Conservation (phyloP, 2,329 filamentous ascomycete genomes). For the Diaporthe vaccinii region DNA sequence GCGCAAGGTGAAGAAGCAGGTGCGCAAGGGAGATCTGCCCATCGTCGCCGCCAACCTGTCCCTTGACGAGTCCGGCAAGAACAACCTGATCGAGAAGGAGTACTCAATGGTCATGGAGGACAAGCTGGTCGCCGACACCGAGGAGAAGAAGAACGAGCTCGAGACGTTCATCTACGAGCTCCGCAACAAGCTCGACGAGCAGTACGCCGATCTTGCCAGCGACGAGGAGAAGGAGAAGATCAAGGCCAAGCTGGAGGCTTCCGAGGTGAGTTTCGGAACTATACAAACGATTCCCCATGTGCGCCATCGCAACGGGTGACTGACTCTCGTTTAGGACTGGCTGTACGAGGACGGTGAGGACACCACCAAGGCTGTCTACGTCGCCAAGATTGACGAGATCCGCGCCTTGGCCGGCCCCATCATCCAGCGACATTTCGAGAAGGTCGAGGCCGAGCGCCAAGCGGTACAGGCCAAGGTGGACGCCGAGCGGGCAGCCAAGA, state of each 20-base stretch:
- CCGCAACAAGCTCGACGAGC: constrained; percentile 92
- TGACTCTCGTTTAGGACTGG: constrained; percentile 80
- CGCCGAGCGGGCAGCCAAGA: constrained; percentile 83
- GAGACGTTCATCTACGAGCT: constrained; percentile 98
- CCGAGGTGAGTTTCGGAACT: constrained; percentile 77
- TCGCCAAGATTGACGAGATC: constrained; percentile 96
- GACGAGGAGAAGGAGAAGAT: constrained; percentile 94
- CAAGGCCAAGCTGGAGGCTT: constrained; percentile 83
- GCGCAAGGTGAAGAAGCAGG: constrained; percentile 99
- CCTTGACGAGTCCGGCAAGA: constrained; percentile 78
- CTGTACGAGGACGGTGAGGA: constrained; percentile 98
- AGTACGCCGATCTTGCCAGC: constrained; percentile 88
- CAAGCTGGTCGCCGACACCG: constrained; percentile 97
- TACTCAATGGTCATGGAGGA: constrained; percentile 95
- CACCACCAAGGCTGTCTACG: constrained; percentile 91
- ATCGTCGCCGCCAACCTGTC: constrained; percentile 87
- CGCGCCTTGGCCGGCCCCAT: constrained; percentile 91
- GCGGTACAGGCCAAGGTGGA: constrained; percentile 82
- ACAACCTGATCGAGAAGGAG: constrained; percentile 83
- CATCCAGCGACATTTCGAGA: constrained; percentile 94
- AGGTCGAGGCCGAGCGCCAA: constrained; percentile 88
- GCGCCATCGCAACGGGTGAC: constrained; percentile 43
- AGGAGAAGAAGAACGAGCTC: constrained; percentile 99
- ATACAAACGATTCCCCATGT: background rate
- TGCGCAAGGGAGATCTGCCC: constrained; percentile 95